Evolutionary conservation across 2,329 filamentous ascomycete genomes (phyloP), one percentile per base, ranked within the genome.

Genomic region (Cladosporium austrohemisphaericum): DNA sequence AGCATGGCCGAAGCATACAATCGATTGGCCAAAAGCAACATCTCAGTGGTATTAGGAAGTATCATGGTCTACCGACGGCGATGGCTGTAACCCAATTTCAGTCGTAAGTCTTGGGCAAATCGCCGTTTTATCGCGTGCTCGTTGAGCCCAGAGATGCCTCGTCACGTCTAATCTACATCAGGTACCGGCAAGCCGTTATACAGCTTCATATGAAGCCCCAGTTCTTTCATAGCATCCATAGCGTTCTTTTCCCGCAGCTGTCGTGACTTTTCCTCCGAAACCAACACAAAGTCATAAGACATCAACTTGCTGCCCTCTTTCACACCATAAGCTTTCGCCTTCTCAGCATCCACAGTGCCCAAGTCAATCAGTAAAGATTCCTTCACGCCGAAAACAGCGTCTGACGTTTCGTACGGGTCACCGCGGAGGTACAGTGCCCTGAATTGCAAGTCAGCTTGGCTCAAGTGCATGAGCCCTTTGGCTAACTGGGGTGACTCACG

Each of bases 371-470:
- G 71, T 10, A 94, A 73, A 22, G 84, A 88, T 63, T 88, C 77
- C 67, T 94, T 95, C 50, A 94, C 88, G 9, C 88, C 88, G 59
- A 94, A 94, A 1, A 94, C 88, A 0, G 88, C 86, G 62, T 94
- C 88, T 0, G 85, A 87, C 1, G 81, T 86, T 71, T 92, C 87
- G 64, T 92, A 93, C 1, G 85, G 85, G 59, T 92, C 87, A 37
- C 82, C 83, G 2, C 85, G 80, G 48, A 91, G 72, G 62, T 92
- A 94, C 0, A 94, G 72, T 0, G 88, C 86, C 3, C 85, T 89
- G 37, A n/a, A 32, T n/a, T 13, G 22, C 4, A 18, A 11, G 45
- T 63, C 45, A 61, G 51, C 41, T 23, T 18, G 5, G 44, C 13
- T 45, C 13, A 5, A 29, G 18, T 4, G 5, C 14, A n/a, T 22